Conservation (phyloP, 2,329 filamentous ascomycete species). For the Alternaria longipes region DNA sequence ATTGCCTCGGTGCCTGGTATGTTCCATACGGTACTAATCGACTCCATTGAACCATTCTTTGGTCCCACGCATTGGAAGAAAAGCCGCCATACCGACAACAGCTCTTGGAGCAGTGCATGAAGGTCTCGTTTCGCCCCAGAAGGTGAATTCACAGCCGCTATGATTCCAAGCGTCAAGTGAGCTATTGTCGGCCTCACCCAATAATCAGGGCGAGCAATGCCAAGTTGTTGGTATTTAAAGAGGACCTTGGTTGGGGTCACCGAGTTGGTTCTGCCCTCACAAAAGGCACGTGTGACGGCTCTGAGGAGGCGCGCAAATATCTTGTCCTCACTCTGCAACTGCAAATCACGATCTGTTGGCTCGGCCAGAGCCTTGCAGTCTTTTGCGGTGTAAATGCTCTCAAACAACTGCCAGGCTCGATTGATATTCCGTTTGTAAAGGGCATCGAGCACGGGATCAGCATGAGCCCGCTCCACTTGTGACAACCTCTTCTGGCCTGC, state of each 20-base stretch:
- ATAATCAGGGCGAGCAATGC: conserved; percentile 30
- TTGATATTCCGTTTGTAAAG: conserved; percentile 8
- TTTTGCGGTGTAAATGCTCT: conserved; percentile 37
- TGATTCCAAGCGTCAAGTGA: conserved; percentile 36
- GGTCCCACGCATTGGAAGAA: conserved; percentile 45
- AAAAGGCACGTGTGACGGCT: conserved; percentile 28
- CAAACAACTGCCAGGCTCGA: conserved; percentile 43
- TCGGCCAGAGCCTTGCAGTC: conserved; percentile 41
- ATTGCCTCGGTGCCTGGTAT: conserved; percentile 29
- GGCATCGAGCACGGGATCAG: background rate
- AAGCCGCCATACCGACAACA: conserved; percentile 45
- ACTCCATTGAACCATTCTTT: conserved; percentile 24
- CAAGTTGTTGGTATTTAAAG: conserved; percentile 43
- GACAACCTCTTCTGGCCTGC: background rate
- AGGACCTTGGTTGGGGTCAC: conserved; percentile 38
- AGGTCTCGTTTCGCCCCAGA: conserved; percentile 20
- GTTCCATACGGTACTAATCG: conserved; percentile 37
- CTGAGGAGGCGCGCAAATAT: conserved; percentile 37
- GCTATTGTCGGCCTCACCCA: conserved; percentile 34
- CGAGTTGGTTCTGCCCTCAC: conserved; percentile 13
- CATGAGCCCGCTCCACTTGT: background rate
- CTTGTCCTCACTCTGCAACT: conserved; percentile 23
- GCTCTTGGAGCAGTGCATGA: conserved; percentile 36
- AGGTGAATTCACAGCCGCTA: conserved; percentile 24
- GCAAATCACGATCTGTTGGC: conserved; percentile 31